Conservation (phyloP, 1,284 basidiomycete species). For the Ustilago loliicola region DNA sequence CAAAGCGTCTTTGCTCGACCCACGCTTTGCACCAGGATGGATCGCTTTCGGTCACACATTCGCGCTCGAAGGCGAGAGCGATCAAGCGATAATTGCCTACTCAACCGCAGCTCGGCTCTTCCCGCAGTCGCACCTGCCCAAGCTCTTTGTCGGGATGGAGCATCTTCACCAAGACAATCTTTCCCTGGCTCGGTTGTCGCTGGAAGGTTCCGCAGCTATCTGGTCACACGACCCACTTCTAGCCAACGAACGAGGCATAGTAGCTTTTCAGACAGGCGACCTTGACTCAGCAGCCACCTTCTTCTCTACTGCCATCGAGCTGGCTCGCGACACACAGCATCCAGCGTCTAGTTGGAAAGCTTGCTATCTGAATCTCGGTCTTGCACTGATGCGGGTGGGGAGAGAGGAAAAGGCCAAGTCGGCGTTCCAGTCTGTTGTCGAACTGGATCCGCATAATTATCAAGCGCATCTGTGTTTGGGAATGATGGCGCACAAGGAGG, state of each 20-base stretch:
- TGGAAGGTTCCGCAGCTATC: conserved; percentile 83
- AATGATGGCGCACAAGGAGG: conserved; percentile 59
- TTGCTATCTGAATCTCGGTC: conserved; percentile 77
- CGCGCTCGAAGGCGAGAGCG: conserved; percentile 93
- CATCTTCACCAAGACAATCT: conserved; percentile 90
- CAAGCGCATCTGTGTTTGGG: conserved; percentile 61
- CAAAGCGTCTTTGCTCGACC: conserved; percentile 96
- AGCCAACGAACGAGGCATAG: conserved; percentile 91
- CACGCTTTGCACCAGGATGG: conserved; percentile 95
- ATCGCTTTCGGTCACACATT: conserved; percentile 97
- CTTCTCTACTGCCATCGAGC: conserved; percentile 74
- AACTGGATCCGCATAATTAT: conserved; percentile 60
- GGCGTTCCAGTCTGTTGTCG: conserved; percentile 53
- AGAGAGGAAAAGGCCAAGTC: conserved; percentile 43
- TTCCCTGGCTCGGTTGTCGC: conserved; percentile 85
- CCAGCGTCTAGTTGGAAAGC: conserved; percentile 85
- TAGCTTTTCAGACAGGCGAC: conserved; percentile 85
- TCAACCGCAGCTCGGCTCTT: conserved; percentile 95
- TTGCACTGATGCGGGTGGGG: conserved; percentile 39
- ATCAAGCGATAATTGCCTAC: conserved; percentile 97
- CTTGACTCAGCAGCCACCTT: conserved; percentile 77
- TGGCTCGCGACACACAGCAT: conserved; percentile 78
- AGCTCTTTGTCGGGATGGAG: conserved; percentile 98
- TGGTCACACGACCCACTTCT: conserved; percentile 89
- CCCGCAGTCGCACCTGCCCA: conserved; percentile 89